A percentile compares a stretch with the other conserved stretches of the same genome.
These are phyloP conservation scores for Geotrichum europaeum DNA, from an alignment of 1,139 yeast genomes.

Conservation along the genomic window DNA sequence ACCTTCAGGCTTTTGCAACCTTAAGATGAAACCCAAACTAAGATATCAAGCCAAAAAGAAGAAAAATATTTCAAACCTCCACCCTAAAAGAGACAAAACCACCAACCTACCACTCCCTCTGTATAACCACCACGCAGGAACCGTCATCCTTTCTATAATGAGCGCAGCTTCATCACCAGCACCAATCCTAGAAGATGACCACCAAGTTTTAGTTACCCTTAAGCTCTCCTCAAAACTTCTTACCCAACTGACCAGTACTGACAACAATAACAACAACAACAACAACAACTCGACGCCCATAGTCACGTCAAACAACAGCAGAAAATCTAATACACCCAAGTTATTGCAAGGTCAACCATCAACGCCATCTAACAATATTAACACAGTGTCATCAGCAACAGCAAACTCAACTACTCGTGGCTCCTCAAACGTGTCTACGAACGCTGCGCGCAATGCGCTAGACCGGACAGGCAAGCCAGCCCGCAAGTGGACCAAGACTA, in stretches of 20 bases:
- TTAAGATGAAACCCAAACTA: too few relatives aligned
- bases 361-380: not conserved
- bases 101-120: not conserved
- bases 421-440: constrained; percentile 22
- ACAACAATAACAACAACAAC: not conserved
- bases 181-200: not conserved
- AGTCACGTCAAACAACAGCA: not conserved
- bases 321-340: not conserved
- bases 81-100: not conserved
- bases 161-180: not conserved
- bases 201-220: constrained; percentile 9
- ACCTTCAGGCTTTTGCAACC: too few relatives aligned
- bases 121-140: not conserved
- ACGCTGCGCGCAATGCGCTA: constrained; percentile 32
- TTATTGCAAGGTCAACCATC: not conserved
- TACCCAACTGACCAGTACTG: not conserved
- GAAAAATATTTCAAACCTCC: too few relatives aligned
- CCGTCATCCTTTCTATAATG: not conserved
- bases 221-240: constrained; percentile 13
- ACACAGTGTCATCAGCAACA: not conserved
- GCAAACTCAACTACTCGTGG: constrained; percentile 11
- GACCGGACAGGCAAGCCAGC: constrained; percentile 49
- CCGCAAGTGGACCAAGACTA: constrained; percentile 48
- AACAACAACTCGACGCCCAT: not conserved
- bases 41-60: too few relatives aligned